A percentile compares a stretch with the other conserved stretches of the same genome.
phyloP scores from a whole-genome alignment of 139 green algal genomes.

The Haematococcus sp. region DNA sequence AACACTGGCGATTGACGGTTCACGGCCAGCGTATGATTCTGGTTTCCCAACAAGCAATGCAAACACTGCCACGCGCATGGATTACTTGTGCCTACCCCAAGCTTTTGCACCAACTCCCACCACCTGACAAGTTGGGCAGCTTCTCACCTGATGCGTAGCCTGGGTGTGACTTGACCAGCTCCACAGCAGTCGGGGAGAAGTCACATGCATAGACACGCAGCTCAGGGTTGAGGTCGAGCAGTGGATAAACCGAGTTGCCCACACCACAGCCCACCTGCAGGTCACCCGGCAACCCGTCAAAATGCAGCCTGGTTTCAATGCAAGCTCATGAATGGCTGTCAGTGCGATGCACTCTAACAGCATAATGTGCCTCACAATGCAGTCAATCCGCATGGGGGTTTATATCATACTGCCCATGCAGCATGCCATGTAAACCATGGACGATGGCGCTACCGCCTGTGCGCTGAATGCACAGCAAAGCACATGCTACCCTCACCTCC shows the following conservation, averaged over 20 bases:
- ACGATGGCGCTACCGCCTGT: too few species aligned
- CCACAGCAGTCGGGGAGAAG: constrained; percentile 78
- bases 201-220: constrained; percentile 81
- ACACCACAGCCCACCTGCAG: constrained; percentile 91
- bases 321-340: neutral
- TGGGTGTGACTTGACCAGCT: constrained; percentile 62
- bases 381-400: neutral
- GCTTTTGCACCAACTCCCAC: too few species aligned
- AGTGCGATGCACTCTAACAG: neutral
- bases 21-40: too few species aligned
- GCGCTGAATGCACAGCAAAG: too few species aligned
- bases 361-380: neutral
- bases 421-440: too few species aligned
- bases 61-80: too few species aligned
- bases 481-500: constrained; percentile 56
- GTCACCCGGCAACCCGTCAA: neutral
- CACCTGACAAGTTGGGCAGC: too few species aligned
- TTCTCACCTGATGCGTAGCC: constrained; percentile 17
- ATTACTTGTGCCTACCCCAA: too few species aligned
- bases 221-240: constrained; percentile 70
- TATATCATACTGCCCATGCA: too few species aligned
- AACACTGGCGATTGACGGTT: too few species aligned
- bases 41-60: too few species aligned
- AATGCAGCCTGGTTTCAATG: neutral
- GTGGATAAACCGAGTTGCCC: constrained; percentile 89